These are phyloP conservation scores for Aspergillus brasiliensis DNA, from an alignment of 2,329 filamentous ascomycete species.

Conservation along the genomic window DNA sequence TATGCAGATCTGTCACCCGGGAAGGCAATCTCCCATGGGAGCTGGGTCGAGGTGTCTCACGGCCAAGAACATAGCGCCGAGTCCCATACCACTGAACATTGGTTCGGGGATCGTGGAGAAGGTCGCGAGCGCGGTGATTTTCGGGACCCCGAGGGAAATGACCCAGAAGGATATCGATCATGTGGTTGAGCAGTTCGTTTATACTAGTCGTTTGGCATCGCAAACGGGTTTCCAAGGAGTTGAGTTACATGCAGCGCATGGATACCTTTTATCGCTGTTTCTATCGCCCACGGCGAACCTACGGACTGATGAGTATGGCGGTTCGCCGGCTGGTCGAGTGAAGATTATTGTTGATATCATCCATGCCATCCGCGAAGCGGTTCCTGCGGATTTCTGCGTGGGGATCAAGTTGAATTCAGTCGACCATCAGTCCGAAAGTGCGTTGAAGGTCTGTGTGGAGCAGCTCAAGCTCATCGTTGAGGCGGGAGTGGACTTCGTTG, in stretches of 20 bases:
- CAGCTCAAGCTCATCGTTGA: slow-evolving; percentile 55
- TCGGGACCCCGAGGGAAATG: slow-evolving; percentile 58
- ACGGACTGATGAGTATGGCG: slow-evolving; percentile 46
- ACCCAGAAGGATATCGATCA: slow-evolving; percentile 53
- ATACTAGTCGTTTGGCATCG: slow-evolving; percentile 48
- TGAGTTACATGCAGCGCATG: slow-evolving; percentile 52
- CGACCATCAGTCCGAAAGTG: slow-evolving; percentile 31
- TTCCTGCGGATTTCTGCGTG: slow-evolving; percentile 42
- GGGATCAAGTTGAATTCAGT: slow-evolving; percentile 50
- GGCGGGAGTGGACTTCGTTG: slow-evolving; percentile 61
- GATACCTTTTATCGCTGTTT: slow-evolving; percentile 44
- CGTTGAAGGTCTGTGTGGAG: slow-evolving; percentile 51
- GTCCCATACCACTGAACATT: slow-evolving; percentile 8
- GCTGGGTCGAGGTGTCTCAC: slow-evolving; percentile 32
- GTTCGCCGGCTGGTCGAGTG: slow-evolving; percentile 41
- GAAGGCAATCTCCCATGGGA: slow-evolving; percentile 38
- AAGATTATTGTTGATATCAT: slow-evolving; percentile 45
- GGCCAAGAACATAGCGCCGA: slow-evolving; percentile 24
- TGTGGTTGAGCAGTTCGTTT: slow-evolving; percentile 53
- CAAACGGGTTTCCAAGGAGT: slow-evolving; percentile 27
- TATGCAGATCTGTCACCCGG: slow-evolving; percentile 42
- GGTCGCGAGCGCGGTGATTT: not conserved
- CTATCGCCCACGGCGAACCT: slow-evolving; percentile 34
- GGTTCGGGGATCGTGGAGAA: not conserved
- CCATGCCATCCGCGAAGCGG: slow-evolving; percentile 36